Evolutionary conservation across 306 rosid species (phyloP), one percentile per base, ranked within the genome.

Genomic region (Vigna trinervia): DNA sequence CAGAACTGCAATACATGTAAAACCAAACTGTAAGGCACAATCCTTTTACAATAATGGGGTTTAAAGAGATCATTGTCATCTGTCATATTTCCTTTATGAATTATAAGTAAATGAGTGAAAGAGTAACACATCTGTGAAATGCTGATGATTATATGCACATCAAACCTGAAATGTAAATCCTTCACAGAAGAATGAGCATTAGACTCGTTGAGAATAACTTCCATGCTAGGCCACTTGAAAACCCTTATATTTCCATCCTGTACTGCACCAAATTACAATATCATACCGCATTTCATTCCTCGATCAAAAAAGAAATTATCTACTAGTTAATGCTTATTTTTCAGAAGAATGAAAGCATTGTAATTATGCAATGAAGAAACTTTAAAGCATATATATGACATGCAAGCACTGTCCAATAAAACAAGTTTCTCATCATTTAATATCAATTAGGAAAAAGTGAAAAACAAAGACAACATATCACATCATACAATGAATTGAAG

Each of bases 141-240:
- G 46, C 54, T 50, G 30, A 51, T 64, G 69, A 70, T 71, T 23
- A 56, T 56, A 76, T 30, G 60, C 47, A 67, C 26, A 78, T 65
- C 87, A 71, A 71, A 92, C 99, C 99, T 95, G 90, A 90, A 92
- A 89, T 90, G 82, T 60, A 95, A 84, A 74, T 91, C 92, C 89
- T 92, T 95, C 65, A 89, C 89, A 61, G 91, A 76, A 36, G 83
- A 78, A 89, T 90, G 93, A 71, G 92, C 90, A 47, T 71, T 79
- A 77, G 87, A 70, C 71, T 90, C 88, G 36, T 85, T 63, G 59
- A 95, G 84, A 81, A 90, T 81, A 79, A 81, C 78, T 83, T 88
- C 91, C 97, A 89, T 80, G 89, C 94, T 89, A 62, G 99, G 97
- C 97, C 97, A 95, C 89, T 92, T 88, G 74, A 95, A 86, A 86